Conservation (phyloP, 2,329 filamentous ascomycete genomes). For the Rugonectria rugulosa region DNA sequence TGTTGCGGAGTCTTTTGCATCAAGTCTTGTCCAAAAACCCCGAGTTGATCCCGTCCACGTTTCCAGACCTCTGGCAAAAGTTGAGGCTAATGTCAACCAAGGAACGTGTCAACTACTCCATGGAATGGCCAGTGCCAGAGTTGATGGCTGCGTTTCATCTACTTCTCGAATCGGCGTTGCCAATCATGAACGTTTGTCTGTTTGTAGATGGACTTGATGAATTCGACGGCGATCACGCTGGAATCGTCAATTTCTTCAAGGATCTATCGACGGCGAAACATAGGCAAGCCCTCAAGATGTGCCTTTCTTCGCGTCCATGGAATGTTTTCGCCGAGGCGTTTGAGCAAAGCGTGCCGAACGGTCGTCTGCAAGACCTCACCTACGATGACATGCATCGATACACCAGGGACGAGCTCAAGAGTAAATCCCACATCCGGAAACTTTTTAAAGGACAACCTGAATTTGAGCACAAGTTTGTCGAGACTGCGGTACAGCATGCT, state of each 20-base stretch:
- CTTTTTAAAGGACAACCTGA: conserved; percentile 20
- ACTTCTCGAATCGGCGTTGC: conserved; percentile 32
- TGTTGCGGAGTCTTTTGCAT: conserved; percentile 47
- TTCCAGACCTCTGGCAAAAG: conserved; percentile 41
- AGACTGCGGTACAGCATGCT: conserved; percentile 31
- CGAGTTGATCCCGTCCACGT: conserved; percentile 33
- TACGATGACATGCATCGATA: conserved; percentile 39
- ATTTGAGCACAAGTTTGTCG: conserved; percentile 12
- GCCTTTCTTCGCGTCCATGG: conserved; percentile 45
- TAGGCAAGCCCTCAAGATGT: conserved; percentile 39
- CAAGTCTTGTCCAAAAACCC: conserved; percentile 42
- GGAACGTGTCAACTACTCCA: conserved; percentile 38
- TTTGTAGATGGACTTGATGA: conserved; percentile 47
- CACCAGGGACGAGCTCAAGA: conserved; percentile 29
- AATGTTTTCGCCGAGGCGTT: conserved; percentile 38
- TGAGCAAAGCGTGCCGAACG: conserved; percentile 33
- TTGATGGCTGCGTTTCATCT: conserved; percentile 36
- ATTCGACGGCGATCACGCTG: conserved; percentile 41
- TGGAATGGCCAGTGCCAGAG: conserved; percentile 43
- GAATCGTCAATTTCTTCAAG: conserved; percentile 41
- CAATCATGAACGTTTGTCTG: conserved; percentile 34
- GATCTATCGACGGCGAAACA: conserved; percentile 24
- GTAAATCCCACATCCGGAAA: conserved; percentile 20
- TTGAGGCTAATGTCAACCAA: conserved; percentile 40
- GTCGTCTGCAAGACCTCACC: conserved; percentile 39